Percentiles rank a stretch among this genome's conserved stretches.
These are phyloP conservation scores for Secale cereale DNA, from an alignment of 176 grass and related monocot genomes.

Conservation along the genomic window DNA sequence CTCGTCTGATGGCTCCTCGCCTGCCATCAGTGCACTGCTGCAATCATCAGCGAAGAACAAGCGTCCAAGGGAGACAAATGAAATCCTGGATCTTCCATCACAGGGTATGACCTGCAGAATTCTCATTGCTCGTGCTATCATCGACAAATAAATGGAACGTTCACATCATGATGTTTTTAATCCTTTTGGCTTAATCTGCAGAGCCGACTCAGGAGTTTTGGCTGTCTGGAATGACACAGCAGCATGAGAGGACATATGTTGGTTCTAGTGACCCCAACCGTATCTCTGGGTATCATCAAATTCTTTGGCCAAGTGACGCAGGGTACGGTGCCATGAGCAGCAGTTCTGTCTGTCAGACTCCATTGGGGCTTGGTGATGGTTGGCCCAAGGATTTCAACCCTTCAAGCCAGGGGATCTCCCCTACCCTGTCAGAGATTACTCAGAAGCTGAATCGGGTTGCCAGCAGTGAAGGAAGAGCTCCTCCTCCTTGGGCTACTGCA, in stretches of 20 bases:
- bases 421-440: conserved; percentile 46
- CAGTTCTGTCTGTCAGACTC: conserved; percentile 39
- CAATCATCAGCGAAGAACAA: conserved; percentile 55
- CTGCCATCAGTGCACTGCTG: conserved; percentile 42
- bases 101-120: conserved; percentile 29
- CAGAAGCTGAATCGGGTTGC: conserved; percentile 46
- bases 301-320: conserved; percentile 37
- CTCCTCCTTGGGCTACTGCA: conserved; percentile 31
- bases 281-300: conserved; percentile 39
- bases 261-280: conserved; percentile 30
- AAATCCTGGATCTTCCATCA: conserved; percentile 29
- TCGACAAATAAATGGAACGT: not conserved
- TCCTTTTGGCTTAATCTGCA: conserved; percentile 18
- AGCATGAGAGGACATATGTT: conserved; percentile 37
- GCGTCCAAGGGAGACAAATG: conserved; percentile 49
- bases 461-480: conserved; percentile 20
- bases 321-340: conserved; percentile 28
- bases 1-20: conserved; percentile 42
- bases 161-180: not conserved
- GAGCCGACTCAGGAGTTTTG: conserved; percentile 49
- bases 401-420: conserved; percentile 22
- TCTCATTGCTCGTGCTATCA: not conserved
- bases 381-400: conserved; percentile 56
- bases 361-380: conserved; percentile 26
- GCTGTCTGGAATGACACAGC: conserved; percentile 42